phyloP scores from a whole-genome alignment of 768 basidiomycete species.

The Termitomyces heimii region DNA sequence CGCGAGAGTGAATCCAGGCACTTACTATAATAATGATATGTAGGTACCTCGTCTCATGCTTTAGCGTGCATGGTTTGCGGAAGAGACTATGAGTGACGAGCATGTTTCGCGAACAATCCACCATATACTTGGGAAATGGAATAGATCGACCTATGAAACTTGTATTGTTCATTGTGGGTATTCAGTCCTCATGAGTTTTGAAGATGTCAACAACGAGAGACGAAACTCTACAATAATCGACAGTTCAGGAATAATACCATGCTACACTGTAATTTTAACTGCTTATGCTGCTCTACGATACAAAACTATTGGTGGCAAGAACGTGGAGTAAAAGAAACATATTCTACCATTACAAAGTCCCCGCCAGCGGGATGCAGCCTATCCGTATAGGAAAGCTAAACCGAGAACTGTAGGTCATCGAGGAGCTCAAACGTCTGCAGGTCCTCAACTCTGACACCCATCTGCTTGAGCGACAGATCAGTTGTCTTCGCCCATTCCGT shows the following conservation, averaged over 20 bases:
- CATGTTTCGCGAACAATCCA: no score
- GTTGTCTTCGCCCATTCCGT: slow-evolving; percentile 3
- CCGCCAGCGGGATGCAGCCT: not conserved
- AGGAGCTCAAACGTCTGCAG: not conserved
- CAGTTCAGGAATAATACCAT: not conserved
- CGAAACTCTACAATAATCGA: no score
- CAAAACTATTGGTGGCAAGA: not conserved
- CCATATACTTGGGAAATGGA: no score
- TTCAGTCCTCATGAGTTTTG: no score
- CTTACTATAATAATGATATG: no score
- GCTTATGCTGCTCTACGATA: not conserved
- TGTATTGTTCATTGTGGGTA: no score
- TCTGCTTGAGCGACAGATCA: not conserved
- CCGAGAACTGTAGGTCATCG: not conserved
- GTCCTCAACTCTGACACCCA: not conserved
- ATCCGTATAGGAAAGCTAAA: not conserved
- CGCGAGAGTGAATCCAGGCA: no score
- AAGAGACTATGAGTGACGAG: no score
- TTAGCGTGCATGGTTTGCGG: no score
- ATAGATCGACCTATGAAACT: no score
- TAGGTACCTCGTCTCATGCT: no score
- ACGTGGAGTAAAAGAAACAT: not conserved
- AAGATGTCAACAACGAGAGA: no score
- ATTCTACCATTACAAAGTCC: not conserved
- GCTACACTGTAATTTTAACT: not conserved